Base-by-base conservation (phyloP, 768 basidiomycete species). In the Termitomyces sp. region DNA sequence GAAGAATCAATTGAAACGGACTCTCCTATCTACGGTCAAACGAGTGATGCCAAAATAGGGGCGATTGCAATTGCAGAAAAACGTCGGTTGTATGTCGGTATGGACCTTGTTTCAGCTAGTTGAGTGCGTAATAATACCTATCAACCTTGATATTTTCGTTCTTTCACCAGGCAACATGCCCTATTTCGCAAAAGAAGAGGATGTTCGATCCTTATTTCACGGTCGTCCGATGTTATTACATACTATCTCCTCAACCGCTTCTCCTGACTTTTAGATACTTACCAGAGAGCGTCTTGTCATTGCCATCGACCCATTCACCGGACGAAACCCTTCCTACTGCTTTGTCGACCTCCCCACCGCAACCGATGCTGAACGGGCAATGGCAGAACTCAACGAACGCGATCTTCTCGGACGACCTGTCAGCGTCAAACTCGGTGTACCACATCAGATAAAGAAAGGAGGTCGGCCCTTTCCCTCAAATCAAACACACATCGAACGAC, bases 251-350 rank as follows among this genome's bases (percentile, higher is more conserved):
- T 44, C 43, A 17, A 17, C 15, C 43, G 26, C 7, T 26, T 44
- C 22, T 24, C 10, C 43, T 44, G 43, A 44, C 24, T 44, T 44
- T 26, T 17, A 22, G 24, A 26, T 43, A 4, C 43, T 17, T 44
- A 26, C 15, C 14, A 34, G 53, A 35, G 45, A 54, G 34, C 35
- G 38, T 28, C 26, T 54, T 19, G 7, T 19, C 24, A 54, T 54
- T 15, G 45, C 53, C 35, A 46, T 54, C 38, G 45, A 54, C 19
- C 53, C 45, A 21, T 54, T 54, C 45, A 54, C 46, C n/a, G 46
- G 46, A 28, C 28, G 54, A 24, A 49, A 55, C 17, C 54, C 46
- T 30, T 55, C 54, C 21, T 48, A 42, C 46, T 55, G 54, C 28
- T 55, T 48, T 26, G 47, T 43, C 40, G 46, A 55, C 28, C 46